Base-by-base conservation (phyloP, 257 asterid genomes). In the Craterostigma plantagineum region DNA sequence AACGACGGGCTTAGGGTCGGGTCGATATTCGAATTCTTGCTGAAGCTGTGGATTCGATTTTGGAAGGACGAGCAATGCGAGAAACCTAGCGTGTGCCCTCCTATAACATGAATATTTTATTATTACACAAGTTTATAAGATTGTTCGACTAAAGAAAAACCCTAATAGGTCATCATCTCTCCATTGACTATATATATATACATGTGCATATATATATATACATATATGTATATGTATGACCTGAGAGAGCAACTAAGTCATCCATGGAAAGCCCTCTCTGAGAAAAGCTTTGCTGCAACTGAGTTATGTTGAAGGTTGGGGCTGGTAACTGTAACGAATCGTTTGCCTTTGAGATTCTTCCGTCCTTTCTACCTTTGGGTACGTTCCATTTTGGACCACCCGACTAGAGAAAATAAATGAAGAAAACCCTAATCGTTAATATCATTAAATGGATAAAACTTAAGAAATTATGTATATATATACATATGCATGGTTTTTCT, bases 361-460 rank as follows among this genome's bases (percentile, higher is more conserved):
- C 93, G 63, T 83, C 93, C 53, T 71, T 76, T 47, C 87, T 58
- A 10, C 95, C 95, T 43, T 71, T 76, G 3, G 93, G 91, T 50
- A 83, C 87, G 1, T 65, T 63, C 95, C 95, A 83, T 9, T 39
- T 61, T 1, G 95, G 91, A 42, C 95, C 93, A 56, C 87, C 93
- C 8, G 91, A 79, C 93, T 83, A 23, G 30, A 37, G 14, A 35
- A 27, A 36, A 1, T 42, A 36, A n/a, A n/a, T n/a, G n/a, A n/a
- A n/a, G n/a, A n/a, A n/a, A n/a, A n/a, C n/a, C n/a, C n/a, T n/a
- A n/a, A n/a, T n/a, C n/a, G n/a, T n/a, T n/a, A n/a, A n/a, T n/a
- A n/a, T n/a, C n/a, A n/a, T n/a, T n/a, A n/a, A n/a, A n/a, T n/a
- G n/a, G n/a, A n/a, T n/a, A n/a, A n/a, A n/a, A n/a, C n/a, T n/a